Percentiles rank a stretch among this genome's conserved stretches.
These are phyloP conservation scores for Postia placenta DNA, from an alignment of 768 basidiomycete genomes.

Conservation along the genomic window DNA sequence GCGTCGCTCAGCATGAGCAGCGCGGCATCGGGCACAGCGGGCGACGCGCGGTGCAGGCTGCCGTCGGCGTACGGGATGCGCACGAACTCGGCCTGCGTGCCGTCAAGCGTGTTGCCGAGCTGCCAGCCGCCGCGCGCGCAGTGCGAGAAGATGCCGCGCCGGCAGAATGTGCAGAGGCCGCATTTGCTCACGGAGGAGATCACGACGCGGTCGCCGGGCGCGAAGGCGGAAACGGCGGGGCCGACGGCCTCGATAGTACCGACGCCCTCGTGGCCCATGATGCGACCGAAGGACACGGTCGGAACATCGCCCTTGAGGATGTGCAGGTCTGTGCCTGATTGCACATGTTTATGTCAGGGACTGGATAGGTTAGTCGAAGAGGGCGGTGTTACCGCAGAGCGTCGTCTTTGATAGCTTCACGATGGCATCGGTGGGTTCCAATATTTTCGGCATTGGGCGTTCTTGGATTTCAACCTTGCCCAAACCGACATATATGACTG, in stretches of 20 bases:
- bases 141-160: slow-evolving; percentile 15
- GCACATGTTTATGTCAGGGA: too few species aligned
- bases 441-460: too few species aligned
- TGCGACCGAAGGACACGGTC: slow-evolving; percentile 22
- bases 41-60: slow-evolving; percentile 12
- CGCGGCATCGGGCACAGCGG: slow-evolving; percentile 10
- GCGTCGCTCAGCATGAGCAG: slow-evolving; percentile 20
- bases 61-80: slow-evolving; percentile 19
- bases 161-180: slow-evolving; percentile 14
- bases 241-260: slow-evolving; percentile 30
- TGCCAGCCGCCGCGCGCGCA: slow-evolving; percentile 17
- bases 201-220: slow-evolving; percentile 21
- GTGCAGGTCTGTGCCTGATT: too few species aligned
- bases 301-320: slow-evolving; percentile 23
- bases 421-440: too few species aligned
- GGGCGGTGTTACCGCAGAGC: too few species aligned
- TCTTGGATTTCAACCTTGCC: too few species aligned
- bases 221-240: slow-evolving; percentile 24
- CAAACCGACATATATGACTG: too few species aligned
- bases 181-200: slow-evolving; percentile 16
- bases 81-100: slow-evolving; percentile 21
- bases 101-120: slow-evolving; percentile 19
- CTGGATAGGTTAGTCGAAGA: too few species aligned
- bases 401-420: too few species aligned
- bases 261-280: slow-evolving; percentile 35